phyloP scores from a whole-genome alignment of 169 alveolate species.

The Eimeria falciformis region DNA sequence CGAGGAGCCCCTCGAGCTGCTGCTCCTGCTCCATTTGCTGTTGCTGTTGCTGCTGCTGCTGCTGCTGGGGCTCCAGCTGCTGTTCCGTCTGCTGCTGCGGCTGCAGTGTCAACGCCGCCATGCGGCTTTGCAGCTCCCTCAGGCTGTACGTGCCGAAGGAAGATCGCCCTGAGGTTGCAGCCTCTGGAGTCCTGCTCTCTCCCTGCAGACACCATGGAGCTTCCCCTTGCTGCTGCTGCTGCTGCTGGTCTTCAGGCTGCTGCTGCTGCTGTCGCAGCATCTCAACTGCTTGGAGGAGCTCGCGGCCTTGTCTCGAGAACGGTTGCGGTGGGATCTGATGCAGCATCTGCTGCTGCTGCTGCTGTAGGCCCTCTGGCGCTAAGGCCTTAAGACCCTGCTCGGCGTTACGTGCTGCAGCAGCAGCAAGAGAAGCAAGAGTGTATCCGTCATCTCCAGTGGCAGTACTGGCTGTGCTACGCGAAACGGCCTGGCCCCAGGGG shows the following conservation, averaged over 20 bases:
- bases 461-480: conserved; percentile 73
- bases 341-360: conserved; percentile 54
- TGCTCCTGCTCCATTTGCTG: conserved; percentile 26
- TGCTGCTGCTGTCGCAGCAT: conserved; percentile 61
- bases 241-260: conserved; percentile 29
- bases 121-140: conserved; percentile 69
- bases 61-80: conserved; percentile 23
- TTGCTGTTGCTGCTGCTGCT: conserved; percentile 53
- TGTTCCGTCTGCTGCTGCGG: conserved; percentile 51
- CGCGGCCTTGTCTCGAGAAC: conserved; percentile 58
- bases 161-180: neutral
- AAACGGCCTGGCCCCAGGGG: conserved; percentile 67
- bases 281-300: conserved; percentile 60
- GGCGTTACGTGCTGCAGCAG: conserved; percentile 68
- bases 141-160: conserved; percentile 53
- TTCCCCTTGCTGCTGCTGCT: conserved; percentile 24
- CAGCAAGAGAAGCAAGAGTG: conserved; percentile 56
- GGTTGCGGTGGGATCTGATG: conserved; percentile 65
- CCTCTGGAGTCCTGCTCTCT: conserved; percentile 44
- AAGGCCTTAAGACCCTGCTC: conserved; percentile 55
- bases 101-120: conserved; percentile 68
- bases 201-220: conserved; percentile 41
- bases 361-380: conserved; percentile 54
- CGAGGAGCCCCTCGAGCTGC: conserved; percentile 66
- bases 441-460: conserved; percentile 72